phyloP scores from a whole-genome alignment of 106 monocot species.

The Posidonia australis region DNA sequence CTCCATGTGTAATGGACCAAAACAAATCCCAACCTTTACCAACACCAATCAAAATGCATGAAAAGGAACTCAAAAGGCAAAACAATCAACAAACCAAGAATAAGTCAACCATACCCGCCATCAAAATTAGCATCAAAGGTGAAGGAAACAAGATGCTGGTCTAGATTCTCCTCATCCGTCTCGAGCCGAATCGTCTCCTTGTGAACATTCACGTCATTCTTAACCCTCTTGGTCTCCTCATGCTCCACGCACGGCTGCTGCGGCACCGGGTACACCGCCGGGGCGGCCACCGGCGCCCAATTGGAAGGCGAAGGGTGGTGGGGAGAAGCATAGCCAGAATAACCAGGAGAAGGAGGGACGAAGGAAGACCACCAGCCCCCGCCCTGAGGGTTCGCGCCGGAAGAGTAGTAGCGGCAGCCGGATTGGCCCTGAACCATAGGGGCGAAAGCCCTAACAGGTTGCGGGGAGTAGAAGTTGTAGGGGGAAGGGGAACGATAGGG shows the following conservation, averaged over 20 bases:
- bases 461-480: slow-evolving; percentile 1
- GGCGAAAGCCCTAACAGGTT: background rate
- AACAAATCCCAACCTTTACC: background rate
- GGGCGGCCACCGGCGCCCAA: background rate
- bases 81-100: background rate
- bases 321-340: background rate
- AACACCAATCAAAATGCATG: background rate
- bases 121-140: slow-evolving; percentile 60
- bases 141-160: slow-evolving; percentile 59
- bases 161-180: slow-evolving; percentile 37
- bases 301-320: background rate
- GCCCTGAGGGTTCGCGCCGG: background rate
- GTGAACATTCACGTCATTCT: slow-evolving; percentile 78
- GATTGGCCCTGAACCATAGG: background rate
- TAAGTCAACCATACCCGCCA: slow-evolving; percentile 47
- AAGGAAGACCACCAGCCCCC: background rate
- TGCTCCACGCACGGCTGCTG: slow-evolving; percentile 55
- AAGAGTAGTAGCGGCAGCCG: background rate
- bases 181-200: slow-evolving; percentile 64
- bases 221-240: slow-evolving; percentile 59
- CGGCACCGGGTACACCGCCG: background rate
- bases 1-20: background rate
- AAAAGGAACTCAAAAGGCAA: background rate
- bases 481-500: slow-evolving; percentile 2
- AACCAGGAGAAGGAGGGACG: no score